A percentile compares a stretch with the other conserved stretches of the same genome.
Evolutionary conservation across 2,329 filamentous ascomycete genomes (phyloP).

Genomic region (Aaosphaeria arxii): DNA sequence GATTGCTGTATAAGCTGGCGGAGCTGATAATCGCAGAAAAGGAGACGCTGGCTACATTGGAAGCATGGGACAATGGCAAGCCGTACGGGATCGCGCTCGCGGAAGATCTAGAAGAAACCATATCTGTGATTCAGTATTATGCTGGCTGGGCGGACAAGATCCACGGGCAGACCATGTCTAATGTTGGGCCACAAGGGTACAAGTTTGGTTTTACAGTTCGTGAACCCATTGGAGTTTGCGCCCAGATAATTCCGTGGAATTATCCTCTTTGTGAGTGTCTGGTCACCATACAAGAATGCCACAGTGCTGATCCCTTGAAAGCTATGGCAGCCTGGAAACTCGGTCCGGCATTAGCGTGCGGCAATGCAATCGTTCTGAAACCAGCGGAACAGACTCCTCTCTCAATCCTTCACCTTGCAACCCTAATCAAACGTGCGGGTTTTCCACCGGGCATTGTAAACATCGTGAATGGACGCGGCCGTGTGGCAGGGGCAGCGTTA

Average conservation of each 20-base stretch:
- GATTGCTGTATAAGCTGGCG: background rate
- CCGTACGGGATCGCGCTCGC: background rate
- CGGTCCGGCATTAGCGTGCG: slow-evolving; percentile 12
- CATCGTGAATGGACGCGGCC: background rate
- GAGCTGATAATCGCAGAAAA: background rate
- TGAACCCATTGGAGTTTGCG: background rate
- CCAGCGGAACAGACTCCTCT: slow-evolving; percentile 55
- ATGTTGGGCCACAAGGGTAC: background rate
- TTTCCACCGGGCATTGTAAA: background rate
- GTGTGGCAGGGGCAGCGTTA: background rate
- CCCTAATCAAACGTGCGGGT: background rate
- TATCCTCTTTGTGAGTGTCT: background rate
- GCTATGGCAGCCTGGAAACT: background rate
- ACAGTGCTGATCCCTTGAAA: background rate
- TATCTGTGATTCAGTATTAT: background rate
- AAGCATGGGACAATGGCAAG: background rate
- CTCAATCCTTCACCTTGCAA: slow-evolving; percentile 21
- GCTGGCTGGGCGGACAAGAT: background rate
- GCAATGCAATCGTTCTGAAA: slow-evolving; percentile 53
- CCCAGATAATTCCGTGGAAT: background rate
- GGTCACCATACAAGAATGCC: background rate
- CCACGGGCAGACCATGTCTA: background rate
- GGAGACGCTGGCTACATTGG: background rate
- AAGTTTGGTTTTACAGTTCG: background rate
- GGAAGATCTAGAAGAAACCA: background rate